Evolutionary conservation across 805 yeast species (phyloP), one percentile per base, ranked within the genome.

Genomic region (Saturnispora halmiae): DNA sequence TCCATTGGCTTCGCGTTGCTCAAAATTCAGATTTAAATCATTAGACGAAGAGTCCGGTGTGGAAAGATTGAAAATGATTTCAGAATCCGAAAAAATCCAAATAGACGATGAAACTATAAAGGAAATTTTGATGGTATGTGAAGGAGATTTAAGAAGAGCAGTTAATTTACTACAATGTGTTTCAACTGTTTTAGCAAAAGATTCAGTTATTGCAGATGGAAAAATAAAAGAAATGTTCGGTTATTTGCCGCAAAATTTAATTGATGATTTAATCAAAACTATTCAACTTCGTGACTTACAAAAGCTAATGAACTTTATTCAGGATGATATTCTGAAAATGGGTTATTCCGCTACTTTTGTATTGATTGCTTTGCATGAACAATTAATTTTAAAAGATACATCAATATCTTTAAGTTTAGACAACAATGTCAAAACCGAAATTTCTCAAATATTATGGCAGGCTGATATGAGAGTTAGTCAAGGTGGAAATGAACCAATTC

Each of bases 1-100:
- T 52, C 99, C 99, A 2, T 65, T 92, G 44, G 96, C 97, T 4
- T 85, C 95, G 37, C 73, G 99, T 57, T 92, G 98, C 63, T 85
- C 96, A 31, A 92, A 92, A 60, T 92, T 92, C 60, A 69, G 98
- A 51, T 92, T 92, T 66, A 79, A 79, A 52, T 75, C 82, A 30
- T 68, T 92, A 44, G 88, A 83, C 52, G 71, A 75, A 46, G 65
- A 62, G 1, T 77, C 81, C 53, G 94, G 96, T 0, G 60, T 85
- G 40, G 65, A 59, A 10, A 70, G 98, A 48, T 65, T 92, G 44
- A 59, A 69, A 48, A 73, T 66, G 46, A 79, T 92, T 43, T 70
- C 78, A 14, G 65, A 73, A 1, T 46, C 60, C 31, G 79, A 82
- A 48, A 38, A 40, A 9, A 54, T 67, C 6, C 49, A 53, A 11